Evolutionary conservation across 129 eudicot genomes (phyloP).

Genomic region (Scalesia atractyloides): DNA sequence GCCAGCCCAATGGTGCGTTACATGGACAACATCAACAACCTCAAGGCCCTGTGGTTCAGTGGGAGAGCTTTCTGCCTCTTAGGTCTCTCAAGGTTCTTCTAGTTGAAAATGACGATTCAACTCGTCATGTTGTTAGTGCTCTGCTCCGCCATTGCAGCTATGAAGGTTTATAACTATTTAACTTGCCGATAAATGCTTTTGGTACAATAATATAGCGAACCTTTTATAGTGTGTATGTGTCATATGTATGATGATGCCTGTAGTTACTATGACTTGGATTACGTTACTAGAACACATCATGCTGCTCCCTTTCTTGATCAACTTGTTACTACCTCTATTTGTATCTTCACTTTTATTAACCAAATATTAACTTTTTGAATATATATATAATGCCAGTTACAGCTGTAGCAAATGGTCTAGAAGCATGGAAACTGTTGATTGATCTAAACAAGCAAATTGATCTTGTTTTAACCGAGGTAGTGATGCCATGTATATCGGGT

Average conservation of each 20-base stretch:
- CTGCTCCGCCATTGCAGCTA: slow-evolving; percentile 86
- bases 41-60: slow-evolving; percentile 49
- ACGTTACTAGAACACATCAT: background rate
- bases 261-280: slow-evolving; percentile 14
- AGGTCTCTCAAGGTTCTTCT: slow-evolving; percentile 61
- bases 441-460: slow-evolving; percentile 59
- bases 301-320: slow-evolving; percentile 1
- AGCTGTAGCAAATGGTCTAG: slow-evolving; percentile 76
- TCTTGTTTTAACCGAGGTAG: slow-evolving; percentile 83
- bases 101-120: slow-evolving; percentile 83
- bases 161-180: slow-evolving; percentile 45
- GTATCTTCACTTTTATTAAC: slow-evolving; percentile 1
- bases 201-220: slow-evolving; percentile 7
- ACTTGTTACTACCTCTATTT: background rate
- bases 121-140: slow-evolving; percentile 77
- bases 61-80: slow-evolving; percentile 73
- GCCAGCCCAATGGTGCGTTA: slow-evolving; percentile 25
- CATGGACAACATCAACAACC: slow-evolving; percentile 47
- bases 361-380: slow-evolving; percentile 10
- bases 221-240: slow-evolving; percentile 10
- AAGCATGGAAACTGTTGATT: slow-evolving; percentile 85
- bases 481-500: slow-evolving; percentile 81
- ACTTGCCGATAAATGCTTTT: slow-evolving; percentile 12
- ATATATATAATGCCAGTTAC: slow-evolving; percentile 48
- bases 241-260: background rate